Conservation (phyloP, 2,329 filamentous ascomycete species). For the Escovopsis sp. region DNA sequence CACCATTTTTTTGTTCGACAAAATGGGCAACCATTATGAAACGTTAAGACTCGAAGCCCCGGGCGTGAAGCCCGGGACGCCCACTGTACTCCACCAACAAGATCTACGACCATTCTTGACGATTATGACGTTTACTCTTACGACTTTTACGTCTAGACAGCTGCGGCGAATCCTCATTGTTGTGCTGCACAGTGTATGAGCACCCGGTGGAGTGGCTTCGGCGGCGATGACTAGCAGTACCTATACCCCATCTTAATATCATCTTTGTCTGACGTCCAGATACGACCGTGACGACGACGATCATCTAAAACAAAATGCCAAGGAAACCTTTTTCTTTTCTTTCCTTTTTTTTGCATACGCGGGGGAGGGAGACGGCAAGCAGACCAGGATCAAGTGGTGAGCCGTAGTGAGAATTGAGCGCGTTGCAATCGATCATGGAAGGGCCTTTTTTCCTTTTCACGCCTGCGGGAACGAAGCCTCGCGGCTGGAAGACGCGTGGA, state of each 20-base stretch:
- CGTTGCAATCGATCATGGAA: too few relatives aligned
- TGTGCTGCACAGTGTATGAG: constrained; percentile 16
- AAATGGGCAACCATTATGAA: constrained; percentile 26
- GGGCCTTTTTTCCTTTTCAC: too few relatives aligned
- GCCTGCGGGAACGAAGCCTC: too few relatives aligned
- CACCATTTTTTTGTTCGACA: constrained; percentile 23
- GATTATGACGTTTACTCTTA: constrained; percentile 31
- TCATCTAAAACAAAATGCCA: constrained; percentile 6
- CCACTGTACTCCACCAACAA: constrained; percentile 18
- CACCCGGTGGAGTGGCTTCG: constrained; percentile 19
- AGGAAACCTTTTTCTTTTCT: background rate
- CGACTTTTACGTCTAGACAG: constrained; percentile 32
- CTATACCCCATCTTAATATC: constrained; percentile 27
- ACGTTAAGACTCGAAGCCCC: constrained; percentile 17
- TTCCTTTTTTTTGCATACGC: constrained; percentile 2
- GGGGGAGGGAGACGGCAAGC: constrained; percentile 1
- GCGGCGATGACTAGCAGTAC: constrained; percentile 22
- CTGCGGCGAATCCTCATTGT: constrained; percentile 20
- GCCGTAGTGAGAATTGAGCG: too few relatives aligned
- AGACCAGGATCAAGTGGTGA: background rate
- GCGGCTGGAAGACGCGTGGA: too few relatives aligned
- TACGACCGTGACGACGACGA: constrained; percentile 20
- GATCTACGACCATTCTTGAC: constrained; percentile 25
- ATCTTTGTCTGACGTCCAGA: constrained; percentile 20
- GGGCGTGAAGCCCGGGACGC: constrained; percentile 15